Conservation (phyloP, 805 yeast genomes). For the Komagataella ulmi region DNA sequence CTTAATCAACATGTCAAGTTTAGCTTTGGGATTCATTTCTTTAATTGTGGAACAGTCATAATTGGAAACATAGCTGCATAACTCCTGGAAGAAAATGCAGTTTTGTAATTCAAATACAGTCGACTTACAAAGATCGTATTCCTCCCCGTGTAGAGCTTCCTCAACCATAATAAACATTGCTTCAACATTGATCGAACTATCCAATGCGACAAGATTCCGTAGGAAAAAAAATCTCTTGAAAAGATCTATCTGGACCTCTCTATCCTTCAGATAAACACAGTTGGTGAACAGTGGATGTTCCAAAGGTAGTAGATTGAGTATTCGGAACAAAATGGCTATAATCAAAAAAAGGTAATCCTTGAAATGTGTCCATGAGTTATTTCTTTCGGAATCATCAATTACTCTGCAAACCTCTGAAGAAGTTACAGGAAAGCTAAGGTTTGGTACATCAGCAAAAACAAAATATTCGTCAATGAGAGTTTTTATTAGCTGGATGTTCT, state of each 20-base stretch:
- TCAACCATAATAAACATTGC: neutral
- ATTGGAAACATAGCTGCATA: neutral
- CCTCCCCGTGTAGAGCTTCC: neutral
- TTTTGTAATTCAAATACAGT: neutral
- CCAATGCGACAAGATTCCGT: neutral
- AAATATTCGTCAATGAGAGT: neutral
- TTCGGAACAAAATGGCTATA: neutral
- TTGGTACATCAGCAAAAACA: neutral
- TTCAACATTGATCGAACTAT: neutral
- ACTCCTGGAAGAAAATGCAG: neutral
- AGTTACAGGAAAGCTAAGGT: neutral
- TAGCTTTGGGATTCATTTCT: neutral
- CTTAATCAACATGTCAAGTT: neutral
- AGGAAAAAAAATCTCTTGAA: neutral
- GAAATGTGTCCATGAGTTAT: neutral
- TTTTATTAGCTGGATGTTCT: neutral
- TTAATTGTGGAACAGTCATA: neutral
- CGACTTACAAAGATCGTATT: neutral
- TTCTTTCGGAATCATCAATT: neutral
- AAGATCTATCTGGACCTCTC: neutral
- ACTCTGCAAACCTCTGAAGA: neutral
- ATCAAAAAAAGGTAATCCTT: neutral
- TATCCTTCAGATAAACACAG: neutral
- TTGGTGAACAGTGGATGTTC: neutral
- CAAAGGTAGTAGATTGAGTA: neutral